Evolutionary conservation across 2,329 filamentous ascomycete species (phyloP).

Genomic region (Colletotrichum sp.): DNA sequence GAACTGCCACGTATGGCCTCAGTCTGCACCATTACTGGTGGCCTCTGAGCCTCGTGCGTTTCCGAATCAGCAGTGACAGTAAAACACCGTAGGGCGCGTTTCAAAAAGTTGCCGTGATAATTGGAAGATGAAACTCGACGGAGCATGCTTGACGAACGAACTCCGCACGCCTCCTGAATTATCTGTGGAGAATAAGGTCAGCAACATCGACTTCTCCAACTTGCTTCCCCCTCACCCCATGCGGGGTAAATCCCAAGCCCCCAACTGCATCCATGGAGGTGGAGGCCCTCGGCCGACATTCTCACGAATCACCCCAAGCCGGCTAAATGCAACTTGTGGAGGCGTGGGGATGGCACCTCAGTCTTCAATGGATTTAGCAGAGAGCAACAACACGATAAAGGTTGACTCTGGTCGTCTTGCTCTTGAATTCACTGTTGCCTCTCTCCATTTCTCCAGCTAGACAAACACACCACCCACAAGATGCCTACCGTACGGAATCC

Average conservation of each 20-base stretch:
- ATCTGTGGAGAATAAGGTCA: background rate
- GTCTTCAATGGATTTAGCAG: background rate
- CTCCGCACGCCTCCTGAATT: background rate
- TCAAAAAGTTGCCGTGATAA: background rate
- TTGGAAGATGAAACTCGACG: background rate
- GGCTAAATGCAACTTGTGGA: conserved; percentile 20
- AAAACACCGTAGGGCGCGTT: background rate
- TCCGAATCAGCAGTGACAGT: background rate
- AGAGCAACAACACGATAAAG: background rate
- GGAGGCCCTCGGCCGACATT: conserved; percentile 9
- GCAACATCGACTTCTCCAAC: background rate
- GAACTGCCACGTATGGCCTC: background rate
- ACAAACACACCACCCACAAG: background rate
- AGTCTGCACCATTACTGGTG: background rate
- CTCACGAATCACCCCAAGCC: conserved; percentile 10
- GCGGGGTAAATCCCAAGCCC: conserved; percentile 3
- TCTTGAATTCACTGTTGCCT: rapidly evolving
- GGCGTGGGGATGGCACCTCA: background rate
- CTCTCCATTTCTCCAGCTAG: too few species aligned
- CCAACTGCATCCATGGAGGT: background rate
- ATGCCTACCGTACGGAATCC: conserved; percentile 59
- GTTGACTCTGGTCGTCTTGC: background rate
- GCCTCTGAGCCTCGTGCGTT: background rate
- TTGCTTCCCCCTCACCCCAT: background rate
- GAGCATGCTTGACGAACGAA: background rate